Conservation (phyloP, 2,329 filamentous ascomycete species). For the Colletotrichum limetticola region DNA sequence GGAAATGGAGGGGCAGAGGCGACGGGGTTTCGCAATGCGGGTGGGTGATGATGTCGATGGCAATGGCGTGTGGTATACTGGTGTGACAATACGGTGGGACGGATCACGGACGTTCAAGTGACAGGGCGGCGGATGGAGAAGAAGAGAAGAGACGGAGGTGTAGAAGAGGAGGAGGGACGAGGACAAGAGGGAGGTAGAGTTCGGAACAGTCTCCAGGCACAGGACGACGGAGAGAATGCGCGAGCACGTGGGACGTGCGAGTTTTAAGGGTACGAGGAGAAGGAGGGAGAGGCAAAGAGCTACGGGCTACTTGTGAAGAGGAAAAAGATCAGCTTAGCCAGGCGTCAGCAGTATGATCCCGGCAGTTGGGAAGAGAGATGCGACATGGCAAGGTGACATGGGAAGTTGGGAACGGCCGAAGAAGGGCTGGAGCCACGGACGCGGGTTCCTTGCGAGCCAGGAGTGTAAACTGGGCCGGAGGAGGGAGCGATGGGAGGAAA, state of each 20-base stretch:
- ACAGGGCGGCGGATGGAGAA: neutral
- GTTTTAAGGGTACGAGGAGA: slow-evolving; percentile 17
- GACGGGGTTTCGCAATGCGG: neutral
- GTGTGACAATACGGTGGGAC: neutral
- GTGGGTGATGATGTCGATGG: neutral
- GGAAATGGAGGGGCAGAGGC: neutral
- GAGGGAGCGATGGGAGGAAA: neutral
- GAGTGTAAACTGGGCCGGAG: slow-evolving; percentile 2
- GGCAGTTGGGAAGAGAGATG: neutral
- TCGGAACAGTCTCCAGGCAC: neutral
- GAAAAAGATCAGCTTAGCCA: slow-evolving; percentile 10
- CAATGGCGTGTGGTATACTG: neutral
- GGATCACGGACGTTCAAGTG: neutral
- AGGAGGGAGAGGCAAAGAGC: neutral
- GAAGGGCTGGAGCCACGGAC: neutral
- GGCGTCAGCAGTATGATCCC: neutral
- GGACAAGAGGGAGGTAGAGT: neutral
- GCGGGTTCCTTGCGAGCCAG: neutral
- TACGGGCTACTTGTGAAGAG: neutral
- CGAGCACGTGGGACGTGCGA: slow-evolving; percentile 30
- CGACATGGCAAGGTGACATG: neutral
- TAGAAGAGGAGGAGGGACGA: neutral
- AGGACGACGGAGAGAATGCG: neutral
- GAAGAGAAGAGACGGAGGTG: neutral
- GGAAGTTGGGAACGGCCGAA: neutral